phyloP scores from a whole-genome alignment of 1,139 yeast genomes.

The Ashbya aceris region DNA sequence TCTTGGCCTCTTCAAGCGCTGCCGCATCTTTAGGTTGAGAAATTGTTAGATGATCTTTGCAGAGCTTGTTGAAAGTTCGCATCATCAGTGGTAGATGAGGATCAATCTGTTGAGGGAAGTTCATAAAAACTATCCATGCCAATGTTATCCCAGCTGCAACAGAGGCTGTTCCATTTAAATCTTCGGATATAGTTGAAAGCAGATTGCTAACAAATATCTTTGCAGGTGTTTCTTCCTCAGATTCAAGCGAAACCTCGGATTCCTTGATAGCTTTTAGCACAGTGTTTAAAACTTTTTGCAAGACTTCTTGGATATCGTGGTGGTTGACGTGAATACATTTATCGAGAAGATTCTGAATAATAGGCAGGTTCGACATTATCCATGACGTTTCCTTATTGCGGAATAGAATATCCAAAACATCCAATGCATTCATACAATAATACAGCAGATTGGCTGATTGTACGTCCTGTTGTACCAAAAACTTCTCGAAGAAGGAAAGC shows the following conservation, averaged over 20 bases:
- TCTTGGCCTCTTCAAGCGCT: slow-evolving; percentile 51
- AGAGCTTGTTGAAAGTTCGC: slow-evolving; percentile 80
- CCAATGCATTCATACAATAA: slow-evolving; percentile 81
- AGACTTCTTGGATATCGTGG: slow-evolving; percentile 72
- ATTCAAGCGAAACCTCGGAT: slow-evolving; percentile 28
- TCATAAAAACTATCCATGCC: slow-evolving; percentile 73
- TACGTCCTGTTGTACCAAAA: slow-evolving; percentile 69
- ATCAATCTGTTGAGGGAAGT: slow-evolving; percentile 66
- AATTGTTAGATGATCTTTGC: slow-evolving; percentile 78
- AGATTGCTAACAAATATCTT: slow-evolving; percentile 54
- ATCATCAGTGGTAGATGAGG: slow-evolving; percentile 65
- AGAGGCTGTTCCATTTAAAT: slow-evolving; percentile 70
- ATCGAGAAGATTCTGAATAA: slow-evolving; percentile 65
- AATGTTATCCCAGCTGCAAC: slow-evolving; percentile 86
- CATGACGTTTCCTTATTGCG: slow-evolving; percentile 69
- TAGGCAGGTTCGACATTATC: slow-evolving; percentile 62
- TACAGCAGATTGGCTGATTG: slow-evolving; percentile 50
- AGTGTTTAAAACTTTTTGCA: slow-evolving; percentile 63
- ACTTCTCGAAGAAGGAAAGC: slow-evolving; percentile 76
- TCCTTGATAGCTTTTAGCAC: slow-evolving; percentile 54
- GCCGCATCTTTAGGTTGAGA: slow-evolving; percentile 38
- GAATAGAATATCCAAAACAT: slow-evolving; percentile 78
- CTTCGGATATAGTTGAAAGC: slow-evolving; percentile 68
- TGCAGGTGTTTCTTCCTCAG: slow-evolving; percentile 48
- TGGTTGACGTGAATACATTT: slow-evolving; percentile 78